Evolutionary conservation across 495 filamentous ascomycete genomes (phyloP).

Genomic region (Tuber brumale): DNA sequence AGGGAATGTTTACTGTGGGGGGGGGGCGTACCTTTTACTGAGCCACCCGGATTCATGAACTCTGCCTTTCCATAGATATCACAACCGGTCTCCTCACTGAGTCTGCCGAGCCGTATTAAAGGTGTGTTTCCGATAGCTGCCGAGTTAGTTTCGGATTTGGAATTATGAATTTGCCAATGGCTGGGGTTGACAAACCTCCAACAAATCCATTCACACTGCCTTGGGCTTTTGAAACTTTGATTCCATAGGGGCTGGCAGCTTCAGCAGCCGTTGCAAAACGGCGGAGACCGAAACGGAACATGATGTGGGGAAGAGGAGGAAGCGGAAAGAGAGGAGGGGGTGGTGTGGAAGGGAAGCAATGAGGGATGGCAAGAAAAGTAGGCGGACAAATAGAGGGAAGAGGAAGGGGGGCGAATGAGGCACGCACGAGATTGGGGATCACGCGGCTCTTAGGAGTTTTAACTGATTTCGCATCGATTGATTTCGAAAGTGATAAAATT

Average conservation of each 20-base stretch:
- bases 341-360: neutral
- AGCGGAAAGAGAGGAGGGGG: neutral
- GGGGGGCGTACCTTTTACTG: conserved; percentile 57
- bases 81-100: conserved; percentile 90
- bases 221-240: conserved; percentile 73
- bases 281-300: conserved; percentile 51
- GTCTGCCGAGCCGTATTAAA: conserved; percentile 75
- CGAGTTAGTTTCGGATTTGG: conserved; percentile 21
- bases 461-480: neutral
- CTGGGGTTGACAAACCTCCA: conserved; percentile 58
- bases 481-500: neutral
- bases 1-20: neutral
- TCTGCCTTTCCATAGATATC: conserved; percentile 94
- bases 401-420: conserved; percentile 4
- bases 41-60: conserved; percentile 96
- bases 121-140: conserved; percentile 95
- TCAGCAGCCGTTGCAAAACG: conserved; percentile 52
- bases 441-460: neutral
- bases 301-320: conserved; percentile 23
- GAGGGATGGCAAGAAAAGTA: neutral
- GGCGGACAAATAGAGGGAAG: neutral
- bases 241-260: conserved; percentile 53
- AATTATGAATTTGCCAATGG: neutral
- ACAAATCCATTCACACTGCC: conserved; percentile 74
- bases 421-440: conserved; percentile 3